These are phyloP conservation scores for Saccharomycopsis javanensis DNA, from an alignment of 805 yeast species.

Conservation along the genomic window DNA sequence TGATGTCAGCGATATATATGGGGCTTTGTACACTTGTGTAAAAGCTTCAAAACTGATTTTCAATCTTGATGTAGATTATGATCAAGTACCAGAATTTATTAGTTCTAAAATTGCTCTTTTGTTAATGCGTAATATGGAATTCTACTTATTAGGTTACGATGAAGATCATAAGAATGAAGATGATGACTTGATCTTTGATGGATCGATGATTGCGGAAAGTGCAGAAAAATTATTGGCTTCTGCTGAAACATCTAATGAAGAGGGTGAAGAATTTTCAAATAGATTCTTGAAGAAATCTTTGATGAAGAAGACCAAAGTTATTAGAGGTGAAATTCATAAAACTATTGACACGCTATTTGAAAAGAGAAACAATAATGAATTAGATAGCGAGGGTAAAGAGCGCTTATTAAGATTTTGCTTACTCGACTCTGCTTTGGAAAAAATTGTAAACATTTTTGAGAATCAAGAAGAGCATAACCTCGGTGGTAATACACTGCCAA, in stretches of 20 bases:
- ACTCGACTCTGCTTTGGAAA: constrained; percentile 59
- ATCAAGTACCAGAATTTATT: constrained; percentile 47
- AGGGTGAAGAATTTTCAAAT: constrained; percentile 30
- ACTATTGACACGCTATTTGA: constrained; percentile 49
- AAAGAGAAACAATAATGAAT: constrained; percentile 43
- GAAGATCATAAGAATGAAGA: constrained; percentile 21
- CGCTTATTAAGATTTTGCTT: constrained; percentile 57
- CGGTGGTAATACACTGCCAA: constrained; percentile 7
- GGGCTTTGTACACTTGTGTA: constrained; percentile 62
- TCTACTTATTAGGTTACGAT: constrained; percentile 34
- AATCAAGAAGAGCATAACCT: constrained; percentile 14
- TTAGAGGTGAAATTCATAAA: constrained; percentile 34
- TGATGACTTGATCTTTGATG: constrained; percentile 67
- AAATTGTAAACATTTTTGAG: constrained; percentile 34
- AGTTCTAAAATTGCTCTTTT: constrained; percentile 68
- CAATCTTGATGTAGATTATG: constrained; percentile 59
- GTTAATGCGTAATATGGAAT: constrained; percentile 75
- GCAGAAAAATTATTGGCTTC: constrained; percentile 49
- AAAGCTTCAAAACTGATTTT: constrained; percentile 55
- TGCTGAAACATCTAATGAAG: constrained; percentile 26
- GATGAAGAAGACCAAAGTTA: constrained; percentile 32
- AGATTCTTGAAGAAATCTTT: constrained; percentile 31
- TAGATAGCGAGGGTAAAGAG: constrained; percentile 65
- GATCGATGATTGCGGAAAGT: constrained; percentile 61
- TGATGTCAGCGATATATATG: constrained; percentile 43